phyloP scores from a whole-genome alignment of 2,329 filamentous ascomycete species.

The Aureobasidium sp. region DNA sequence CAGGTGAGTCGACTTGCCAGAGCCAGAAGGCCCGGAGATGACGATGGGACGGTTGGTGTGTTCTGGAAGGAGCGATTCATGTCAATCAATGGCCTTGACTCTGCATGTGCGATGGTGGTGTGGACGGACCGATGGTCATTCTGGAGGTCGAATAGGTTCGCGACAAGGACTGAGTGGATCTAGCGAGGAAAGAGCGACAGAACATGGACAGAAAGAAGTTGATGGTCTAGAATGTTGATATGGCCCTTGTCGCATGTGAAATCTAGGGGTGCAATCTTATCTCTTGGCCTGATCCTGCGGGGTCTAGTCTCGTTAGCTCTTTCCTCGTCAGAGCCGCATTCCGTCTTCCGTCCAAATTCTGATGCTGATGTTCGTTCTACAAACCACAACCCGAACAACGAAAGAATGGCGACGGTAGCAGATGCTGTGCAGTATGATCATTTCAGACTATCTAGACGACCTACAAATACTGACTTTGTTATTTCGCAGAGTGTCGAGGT shows the following conservation, averaged over 20 bases:
- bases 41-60: slow-evolving; percentile 48
- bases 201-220: neutral
- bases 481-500: slow-evolving; percentile 1
- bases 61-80: slow-evolving; percentile 4
- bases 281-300: neutral
- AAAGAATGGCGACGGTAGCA: neutral
- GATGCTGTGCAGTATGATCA: neutral
- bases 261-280: slow-evolving; percentile 5
- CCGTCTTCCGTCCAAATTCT: neutral
- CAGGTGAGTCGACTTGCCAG: slow-evolving; percentile 75
- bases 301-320: neutral
- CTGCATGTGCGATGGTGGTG: neutral
- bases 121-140: slow-evolving; percentile 3
- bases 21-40: slow-evolving; percentile 70
- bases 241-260: slow-evolving; percentile 1
- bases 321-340: slow-evolving; percentile 1
- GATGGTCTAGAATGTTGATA: neutral
- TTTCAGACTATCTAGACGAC: no score
- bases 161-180: neutral
- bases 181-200: neutral
- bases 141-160: neutral
- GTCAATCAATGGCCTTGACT: neutral
- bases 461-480: neutral
- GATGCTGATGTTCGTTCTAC: neutral
- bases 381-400: neutral